Conservation (phyloP, 2,329 filamentous ascomycete species). For the Tolypocladium guangdongense region DNA sequence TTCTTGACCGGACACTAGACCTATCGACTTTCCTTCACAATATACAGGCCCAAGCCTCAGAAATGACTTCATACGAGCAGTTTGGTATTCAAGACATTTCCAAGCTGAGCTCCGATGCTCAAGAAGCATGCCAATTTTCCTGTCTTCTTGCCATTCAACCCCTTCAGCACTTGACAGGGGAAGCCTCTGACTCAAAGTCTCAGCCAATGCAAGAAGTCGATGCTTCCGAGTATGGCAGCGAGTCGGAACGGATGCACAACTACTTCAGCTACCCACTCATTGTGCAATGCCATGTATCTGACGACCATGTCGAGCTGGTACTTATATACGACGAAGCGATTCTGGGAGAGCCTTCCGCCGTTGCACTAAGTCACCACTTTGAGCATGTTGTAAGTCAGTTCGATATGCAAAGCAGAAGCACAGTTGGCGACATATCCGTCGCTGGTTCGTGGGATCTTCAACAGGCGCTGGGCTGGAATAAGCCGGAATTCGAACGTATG, state of each 20-base stretch:
- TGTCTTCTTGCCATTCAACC: no score
- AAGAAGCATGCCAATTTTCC: no score
- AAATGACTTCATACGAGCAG: slow-evolving; percentile 9
- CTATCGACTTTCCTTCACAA: slow-evolving; percentile 6
- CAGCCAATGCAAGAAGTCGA: no score
- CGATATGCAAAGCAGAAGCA: neutral
- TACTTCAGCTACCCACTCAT: slow-evolving; percentile 4
- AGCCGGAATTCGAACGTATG: neutral
- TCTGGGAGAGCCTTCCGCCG: neutral
- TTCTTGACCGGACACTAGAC: neutral
- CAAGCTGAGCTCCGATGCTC: neutral
- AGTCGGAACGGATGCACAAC: neutral
- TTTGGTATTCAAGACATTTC: slow-evolving; percentile 7
- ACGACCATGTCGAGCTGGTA: neutral
- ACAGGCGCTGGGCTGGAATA: neutral
- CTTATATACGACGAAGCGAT: slow-evolving; percentile 1
- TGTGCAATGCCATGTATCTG: neutral
- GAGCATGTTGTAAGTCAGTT: neutral
- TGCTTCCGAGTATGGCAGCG: neutral
- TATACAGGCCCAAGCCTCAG: slow-evolving; percentile 7
- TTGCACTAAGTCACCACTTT: neutral
- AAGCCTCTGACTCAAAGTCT: neutral
- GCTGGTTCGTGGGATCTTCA: neutral
- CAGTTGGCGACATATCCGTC: neutral
- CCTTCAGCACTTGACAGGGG: neutral